These are phyloP conservation scores for Hemisphaericaspora lyxosophila DNA, from an alignment of 1,139 yeast genomes.

Conservation along the genomic window DNA sequence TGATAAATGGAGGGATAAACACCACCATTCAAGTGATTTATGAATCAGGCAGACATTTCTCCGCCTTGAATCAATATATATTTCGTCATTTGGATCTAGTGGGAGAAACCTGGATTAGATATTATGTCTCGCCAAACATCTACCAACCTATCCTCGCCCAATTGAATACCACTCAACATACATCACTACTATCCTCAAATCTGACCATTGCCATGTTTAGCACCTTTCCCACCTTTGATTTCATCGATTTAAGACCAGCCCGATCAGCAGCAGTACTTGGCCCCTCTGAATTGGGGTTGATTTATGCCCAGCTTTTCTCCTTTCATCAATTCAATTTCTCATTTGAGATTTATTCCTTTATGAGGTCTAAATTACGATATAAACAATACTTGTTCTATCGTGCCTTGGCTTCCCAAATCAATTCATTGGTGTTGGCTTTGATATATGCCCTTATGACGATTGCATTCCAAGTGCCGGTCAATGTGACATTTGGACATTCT, in stretches of 20 bases:
- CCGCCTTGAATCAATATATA: slow-evolving; percentile 41
- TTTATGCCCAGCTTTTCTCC: slow-evolving; percentile 34
- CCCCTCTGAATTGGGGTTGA: slow-evolving; percentile 35
- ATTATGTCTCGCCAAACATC: slow-evolving; percentile 21
- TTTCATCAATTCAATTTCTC: slow-evolving; percentile 35
- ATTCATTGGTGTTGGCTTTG: slow-evolving; percentile 53
- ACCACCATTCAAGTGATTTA: slow-evolving; percentile 36
- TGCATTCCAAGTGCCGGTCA: slow-evolving; percentile 57
- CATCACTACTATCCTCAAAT: slow-evolving; percentile 16
- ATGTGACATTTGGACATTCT: slow-evolving; percentile 51
- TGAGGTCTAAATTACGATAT: slow-evolving; percentile 35
- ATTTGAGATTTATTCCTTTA: slow-evolving; percentile 20
- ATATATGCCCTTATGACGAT: slow-evolving; percentile 59
- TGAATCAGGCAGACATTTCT: slow-evolving; percentile 56
- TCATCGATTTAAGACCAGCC: slow-evolving; percentile 24
- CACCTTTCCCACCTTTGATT: slow-evolving; percentile 22
- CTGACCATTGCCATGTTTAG: slow-evolving; percentile 20
- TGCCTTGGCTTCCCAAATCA: slow-evolving; percentile 42
- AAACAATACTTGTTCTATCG: slow-evolving; percentile 51
- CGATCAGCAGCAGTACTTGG: slow-evolving; percentile 26
- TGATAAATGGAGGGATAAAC: slow-evolving; percentile 15
- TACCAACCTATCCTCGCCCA: slow-evolving; percentile 22
- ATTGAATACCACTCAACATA: slow-evolving; percentile 14
- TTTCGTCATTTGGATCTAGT: slow-evolving; percentile 36
- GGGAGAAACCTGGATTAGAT: slow-evolving; percentile 23